These are phyloP conservation scores for Phyllosticta capitalensis DNA, from an alignment of 2,329 filamentous ascomycete species.

Conservation along the genomic window DNA sequence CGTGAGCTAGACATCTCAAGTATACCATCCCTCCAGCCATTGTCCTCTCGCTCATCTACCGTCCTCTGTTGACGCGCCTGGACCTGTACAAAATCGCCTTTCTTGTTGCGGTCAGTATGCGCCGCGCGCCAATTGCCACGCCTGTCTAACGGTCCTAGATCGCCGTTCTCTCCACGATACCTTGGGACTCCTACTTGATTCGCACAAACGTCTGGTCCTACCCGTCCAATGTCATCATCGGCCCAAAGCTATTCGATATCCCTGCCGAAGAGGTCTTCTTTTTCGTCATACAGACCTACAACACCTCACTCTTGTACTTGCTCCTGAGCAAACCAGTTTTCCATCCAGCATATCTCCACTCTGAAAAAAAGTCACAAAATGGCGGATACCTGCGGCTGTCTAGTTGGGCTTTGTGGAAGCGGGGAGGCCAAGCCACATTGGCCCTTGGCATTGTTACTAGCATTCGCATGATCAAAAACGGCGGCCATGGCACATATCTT, in stretches of 20 bases:
- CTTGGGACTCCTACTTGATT: slow-evolving; percentile 71
- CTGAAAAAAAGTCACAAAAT: slow-evolving; percentile 22
- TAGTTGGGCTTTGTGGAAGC: slow-evolving; percentile 22
- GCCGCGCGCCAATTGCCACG: background rate
- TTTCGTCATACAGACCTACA: slow-evolving; percentile 69
- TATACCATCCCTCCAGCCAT: slow-evolving; percentile 58
- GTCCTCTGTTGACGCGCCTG: slow-evolving; percentile 51
- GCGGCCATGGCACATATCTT: slow-evolving; percentile 51
- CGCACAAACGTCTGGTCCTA: slow-evolving; percentile 61
- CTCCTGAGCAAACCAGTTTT: slow-evolving; percentile 55
- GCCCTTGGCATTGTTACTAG: slow-evolving; percentile 35
- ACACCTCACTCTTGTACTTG: slow-evolving; percentile 58
- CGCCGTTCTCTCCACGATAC: slow-evolving; percentile 58
- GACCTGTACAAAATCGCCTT: slow-evolving; percentile 55
- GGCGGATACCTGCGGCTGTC: slow-evolving; percentile 16
- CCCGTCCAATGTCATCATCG: slow-evolving; percentile 54
- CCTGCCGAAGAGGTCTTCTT: slow-evolving; percentile 68
- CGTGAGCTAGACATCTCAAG: slow-evolving; percentile 46
- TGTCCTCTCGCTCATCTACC: slow-evolving; percentile 49
- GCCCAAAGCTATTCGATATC: slow-evolving; percentile 53
- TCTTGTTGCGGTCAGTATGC: slow-evolving; percentile 40
- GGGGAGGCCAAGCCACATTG: slow-evolving; percentile 36
- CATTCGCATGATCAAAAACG: slow-evolving; percentile 38
- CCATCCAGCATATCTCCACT: slow-evolving; percentile 43
- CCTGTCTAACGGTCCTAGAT: slow-evolving; percentile 34